Conservation (phyloP, 2,329 filamentous ascomycete species). For the Trichoderma sp. region DNA sequence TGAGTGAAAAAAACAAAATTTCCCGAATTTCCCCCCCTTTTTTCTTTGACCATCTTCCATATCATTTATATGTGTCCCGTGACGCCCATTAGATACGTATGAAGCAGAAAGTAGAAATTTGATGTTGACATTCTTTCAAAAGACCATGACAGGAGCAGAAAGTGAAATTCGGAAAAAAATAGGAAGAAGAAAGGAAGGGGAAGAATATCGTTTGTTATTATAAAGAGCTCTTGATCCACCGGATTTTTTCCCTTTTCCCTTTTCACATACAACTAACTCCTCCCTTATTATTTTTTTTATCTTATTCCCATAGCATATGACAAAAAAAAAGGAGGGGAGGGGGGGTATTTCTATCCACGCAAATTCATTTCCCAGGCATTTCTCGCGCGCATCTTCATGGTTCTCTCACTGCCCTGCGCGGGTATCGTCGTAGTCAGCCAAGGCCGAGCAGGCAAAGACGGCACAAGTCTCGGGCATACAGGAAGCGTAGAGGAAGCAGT, state of each 20-base stretch:
- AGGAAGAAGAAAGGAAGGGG: too few relatives aligned
- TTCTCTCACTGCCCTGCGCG: conserved; percentile 21
- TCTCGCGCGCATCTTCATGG: conserved; percentile 20
- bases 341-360: neutral
- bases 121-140: neutral
- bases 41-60: neutral
- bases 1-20: neutral
- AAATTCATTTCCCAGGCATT: conserved; percentile 3
- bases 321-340: too few relatives aligned
- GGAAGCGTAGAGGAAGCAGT: neutral
- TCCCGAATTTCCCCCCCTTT: neutral
- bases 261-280: neutral
- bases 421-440: conserved; percentile 17
- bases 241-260: neutral
- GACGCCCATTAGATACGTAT: conserved; percentile 1
- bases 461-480: neutral
- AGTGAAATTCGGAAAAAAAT: neutral
- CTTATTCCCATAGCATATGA: neutral
- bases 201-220: too few relatives aligned
- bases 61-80: neutral
- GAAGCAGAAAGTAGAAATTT: neutral
- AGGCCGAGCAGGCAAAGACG: neutral
- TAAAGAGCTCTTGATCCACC: neutral
- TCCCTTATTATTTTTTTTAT: neutral
- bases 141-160: neutral